Conservation (phyloP, 1,284 basidiomycete genomes). For the Leccinum pachyderme region DNA sequence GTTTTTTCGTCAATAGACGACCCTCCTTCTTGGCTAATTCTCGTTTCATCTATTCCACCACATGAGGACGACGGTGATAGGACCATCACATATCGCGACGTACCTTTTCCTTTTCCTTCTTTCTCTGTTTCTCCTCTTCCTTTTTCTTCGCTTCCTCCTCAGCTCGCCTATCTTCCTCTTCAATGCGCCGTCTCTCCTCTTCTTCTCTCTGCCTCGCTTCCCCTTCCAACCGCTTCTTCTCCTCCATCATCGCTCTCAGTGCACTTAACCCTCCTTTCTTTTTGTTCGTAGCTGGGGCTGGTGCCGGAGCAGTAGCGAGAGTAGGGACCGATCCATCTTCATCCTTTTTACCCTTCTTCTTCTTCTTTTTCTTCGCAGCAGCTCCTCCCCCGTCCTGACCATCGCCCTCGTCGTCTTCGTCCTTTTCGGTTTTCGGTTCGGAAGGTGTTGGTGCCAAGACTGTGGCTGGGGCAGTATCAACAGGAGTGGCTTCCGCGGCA, state of each 20-base stretch:
- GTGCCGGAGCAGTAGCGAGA: conserved; percentile 44
- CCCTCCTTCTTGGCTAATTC: conserved; percentile 90
- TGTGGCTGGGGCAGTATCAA: conserved; percentile 14
- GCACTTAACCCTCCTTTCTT: conserved; percentile 72
- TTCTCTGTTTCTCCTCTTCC: conserved; percentile 82
- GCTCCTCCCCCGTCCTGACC: conserved; percentile 53
- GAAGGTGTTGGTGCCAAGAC: conserved; percentile 22
- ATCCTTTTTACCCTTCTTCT: conserved; percentile 84
- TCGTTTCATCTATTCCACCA: conserved; percentile 64
- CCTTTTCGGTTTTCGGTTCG: conserved; percentile 26
- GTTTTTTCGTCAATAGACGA: conserved; percentile 88
- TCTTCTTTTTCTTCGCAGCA: conserved; percentile 81
- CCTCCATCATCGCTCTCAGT: conserved; percentile 83
- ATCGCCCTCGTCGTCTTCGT: conserved; percentile 45
- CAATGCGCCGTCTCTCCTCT: conserved; percentile 74
- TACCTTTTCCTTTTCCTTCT: conserved; percentile 92
- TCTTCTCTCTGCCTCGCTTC: conserved; percentile 67
- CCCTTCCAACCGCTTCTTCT: conserved; percentile 84
- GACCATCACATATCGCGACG: conserved; percentile 6
- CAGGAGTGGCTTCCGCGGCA: conserved; percentile 22
- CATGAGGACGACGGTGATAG: conserved; percentile 3
- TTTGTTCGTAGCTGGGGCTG: conserved; percentile 57
- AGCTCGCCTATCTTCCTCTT: conserved; percentile 78
- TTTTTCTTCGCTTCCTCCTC: conserved; percentile 76
- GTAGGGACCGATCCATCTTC: conserved; percentile 53